Conservation (phyloP, 768 basidiomycete species). For the Naganishia onofrii region DNA sequence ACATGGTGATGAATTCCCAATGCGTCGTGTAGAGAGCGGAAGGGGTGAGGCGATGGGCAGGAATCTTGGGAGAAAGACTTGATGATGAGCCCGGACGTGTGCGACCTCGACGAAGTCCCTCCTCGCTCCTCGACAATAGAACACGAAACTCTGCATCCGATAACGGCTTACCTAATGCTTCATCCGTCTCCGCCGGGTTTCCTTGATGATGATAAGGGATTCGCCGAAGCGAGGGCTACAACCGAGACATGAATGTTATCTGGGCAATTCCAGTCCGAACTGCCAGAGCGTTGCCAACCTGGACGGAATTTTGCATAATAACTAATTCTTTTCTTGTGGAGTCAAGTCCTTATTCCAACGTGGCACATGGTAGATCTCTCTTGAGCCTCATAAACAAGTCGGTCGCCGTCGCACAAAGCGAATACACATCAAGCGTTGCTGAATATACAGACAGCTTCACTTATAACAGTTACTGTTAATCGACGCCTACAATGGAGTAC, state of each 20-base stretch:
- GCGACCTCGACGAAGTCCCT: too few relatives aligned
- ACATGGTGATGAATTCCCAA: conserved; percentile 10
- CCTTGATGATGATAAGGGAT: neutral
- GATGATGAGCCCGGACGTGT: neutral
- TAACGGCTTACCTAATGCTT: neutral
- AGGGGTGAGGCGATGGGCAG: too few relatives aligned
- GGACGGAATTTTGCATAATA: neutral
- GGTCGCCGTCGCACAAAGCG: neutral
- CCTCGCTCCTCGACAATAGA: too few relatives aligned
- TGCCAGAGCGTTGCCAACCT: too few relatives aligned
- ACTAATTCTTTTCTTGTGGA: neutral
- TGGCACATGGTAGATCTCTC: neutral
- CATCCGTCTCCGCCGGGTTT: neutral
- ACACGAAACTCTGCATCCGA: neutral
- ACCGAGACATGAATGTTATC: neutral
- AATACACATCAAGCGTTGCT: neutral
- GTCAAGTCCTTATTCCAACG: neutral
- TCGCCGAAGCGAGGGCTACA: neutral
- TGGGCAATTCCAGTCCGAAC: neutral
- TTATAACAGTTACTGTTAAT: neutral
- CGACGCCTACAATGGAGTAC: conserved; percentile 25
- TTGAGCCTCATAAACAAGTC: neutral
- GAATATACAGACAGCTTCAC: neutral
- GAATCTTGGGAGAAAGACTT: neutral
- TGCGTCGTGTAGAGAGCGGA: neutral